Evolutionary conservation across 176 grass and related monocot species (phyloP).

Genomic region (Rhynchospora pubera): DNA sequence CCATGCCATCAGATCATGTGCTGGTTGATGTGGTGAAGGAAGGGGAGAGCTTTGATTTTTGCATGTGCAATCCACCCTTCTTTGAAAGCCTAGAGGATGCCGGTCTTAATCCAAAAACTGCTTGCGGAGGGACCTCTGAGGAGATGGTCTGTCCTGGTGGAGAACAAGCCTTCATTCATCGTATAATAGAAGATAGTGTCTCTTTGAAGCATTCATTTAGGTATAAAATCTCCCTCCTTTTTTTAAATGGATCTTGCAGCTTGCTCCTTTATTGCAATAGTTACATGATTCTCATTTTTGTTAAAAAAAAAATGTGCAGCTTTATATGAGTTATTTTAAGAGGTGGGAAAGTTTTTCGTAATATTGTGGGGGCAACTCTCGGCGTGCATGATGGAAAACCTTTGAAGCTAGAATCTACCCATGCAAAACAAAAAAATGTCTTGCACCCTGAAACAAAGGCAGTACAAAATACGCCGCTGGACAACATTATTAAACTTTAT

Average conservation of each 20-base stretch:
- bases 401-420: background rate
- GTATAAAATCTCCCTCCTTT: slow-evolving; percentile 20
- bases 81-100: slow-evolving; percentile 85
- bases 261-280: background rate
- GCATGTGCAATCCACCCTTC: slow-evolving; percentile 96
- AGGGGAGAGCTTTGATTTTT: slow-evolving; percentile 77
- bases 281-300: background rate
- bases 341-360: background rate
- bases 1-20: slow-evolving; percentile 24
- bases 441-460: background rate
- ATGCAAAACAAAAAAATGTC: background rate
- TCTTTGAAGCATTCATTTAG: slow-evolving; percentile 45
- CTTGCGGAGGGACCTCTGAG: slow-evolving; percentile 51
- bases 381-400: background rate
- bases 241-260: background rate
- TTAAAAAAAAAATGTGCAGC: background rate
- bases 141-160: slow-evolving; percentile 72
- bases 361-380: background rate
- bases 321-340: background rate
- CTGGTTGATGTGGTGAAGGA: slow-evolving; percentile 78
- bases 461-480: background rate
- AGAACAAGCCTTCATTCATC: slow-evolving; percentile 54
- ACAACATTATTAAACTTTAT: background rate
- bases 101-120: slow-evolving; percentile 78
- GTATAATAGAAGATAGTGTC: slow-evolving; percentile 72